Conservation (phyloP, 169 alveolate genomes). For the Plasmodium cynomolgi region DNA sequence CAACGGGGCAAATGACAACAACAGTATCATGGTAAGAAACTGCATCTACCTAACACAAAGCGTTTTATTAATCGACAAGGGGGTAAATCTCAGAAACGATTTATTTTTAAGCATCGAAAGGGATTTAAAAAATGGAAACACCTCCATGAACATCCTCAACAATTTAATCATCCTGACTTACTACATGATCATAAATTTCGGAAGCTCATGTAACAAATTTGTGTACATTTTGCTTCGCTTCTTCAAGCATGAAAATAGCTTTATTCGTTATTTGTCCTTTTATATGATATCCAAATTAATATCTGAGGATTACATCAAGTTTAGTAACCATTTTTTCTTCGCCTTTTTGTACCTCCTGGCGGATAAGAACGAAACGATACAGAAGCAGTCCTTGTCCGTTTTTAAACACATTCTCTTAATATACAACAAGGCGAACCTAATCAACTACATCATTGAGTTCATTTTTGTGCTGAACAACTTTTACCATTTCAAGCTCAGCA, state of each 20-base stretch:
- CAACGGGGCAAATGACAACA: neutral
- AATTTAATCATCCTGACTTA: conserved; percentile 41
- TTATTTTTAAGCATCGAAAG: conserved; percentile 24
- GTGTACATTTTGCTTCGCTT: conserved; percentile 40
- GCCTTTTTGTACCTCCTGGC: conserved; percentile 50
- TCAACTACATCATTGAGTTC: conserved; percentile 50
- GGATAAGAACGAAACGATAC: conserved; percentile 54
- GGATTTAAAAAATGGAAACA: conserved; percentile 34
- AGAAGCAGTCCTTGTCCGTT: conserved; percentile 57
- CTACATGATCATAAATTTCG: conserved; percentile 60
- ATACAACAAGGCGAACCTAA: conserved; percentile 43
- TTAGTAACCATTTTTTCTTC: conserved; percentile 55
- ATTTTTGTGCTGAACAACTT: conserved; percentile 55
- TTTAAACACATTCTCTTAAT: conserved; percentile 56
- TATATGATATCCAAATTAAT: conserved; percentile 52
- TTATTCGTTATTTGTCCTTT: conserved; percentile 65
- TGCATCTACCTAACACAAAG: conserved; percentile 47
- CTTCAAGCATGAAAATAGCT: conserved; percentile 54
- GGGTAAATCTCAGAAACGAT: conserved; percentile 5
- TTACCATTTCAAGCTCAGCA: conserved; percentile 26
- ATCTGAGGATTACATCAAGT: conserved; percentile 59
- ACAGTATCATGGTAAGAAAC: conserved; percentile 39
- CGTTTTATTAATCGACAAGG: conserved; percentile 29
- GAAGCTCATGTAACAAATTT: conserved; percentile 68
- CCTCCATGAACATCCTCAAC: conserved; percentile 38